These are phyloP conservation scores for Lepiota brunneoincarnata DNA, from an alignment of 768 basidiomycete species.

Conservation along the genomic window DNA sequence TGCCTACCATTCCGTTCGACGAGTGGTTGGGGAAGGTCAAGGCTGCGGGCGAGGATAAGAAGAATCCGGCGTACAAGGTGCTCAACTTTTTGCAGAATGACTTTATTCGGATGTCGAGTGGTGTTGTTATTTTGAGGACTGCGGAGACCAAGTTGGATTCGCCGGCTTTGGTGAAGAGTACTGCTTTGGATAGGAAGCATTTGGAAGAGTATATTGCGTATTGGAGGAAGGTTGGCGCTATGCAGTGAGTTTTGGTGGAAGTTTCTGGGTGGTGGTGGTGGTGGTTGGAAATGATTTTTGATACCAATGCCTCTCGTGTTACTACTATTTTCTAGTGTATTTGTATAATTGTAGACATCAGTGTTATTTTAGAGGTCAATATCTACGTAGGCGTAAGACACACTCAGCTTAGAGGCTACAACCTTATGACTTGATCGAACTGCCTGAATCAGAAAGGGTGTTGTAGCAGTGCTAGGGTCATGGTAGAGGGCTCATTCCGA, in stretches of 20 bases:
- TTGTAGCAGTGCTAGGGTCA: not conserved
- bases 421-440: too few relatives aligned
- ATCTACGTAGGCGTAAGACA: too few relatives aligned
- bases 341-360: too few relatives aligned
- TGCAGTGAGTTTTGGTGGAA: constrained; percentile 1
- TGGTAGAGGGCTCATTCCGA: too few relatives aligned
- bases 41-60: constrained; percentile 21
- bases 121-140: constrained; percentile 27
- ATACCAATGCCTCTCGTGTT: too few relatives aligned
- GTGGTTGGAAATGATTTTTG: too few relatives aligned
- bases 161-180: constrained; percentile 27
- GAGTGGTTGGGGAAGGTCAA: constrained; percentile 28
- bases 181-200: constrained; percentile 26
- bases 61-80: constrained; percentile 26
- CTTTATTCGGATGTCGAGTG: constrained; percentile 29
- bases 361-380: too few relatives aligned
- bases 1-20: constrained; percentile 23
- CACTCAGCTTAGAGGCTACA: too few relatives aligned
- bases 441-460: too few relatives aligned
- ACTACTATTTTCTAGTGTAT: too few relatives aligned
- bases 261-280: not conserved
- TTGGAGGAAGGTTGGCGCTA: constrained; percentile 26
- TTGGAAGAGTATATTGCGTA: constrained; percentile 29
- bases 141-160: constrained; percentile 18
- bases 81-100: constrained; percentile 30